Conservation (phyloP, 108 stramenopile species). For the Epithemia pelagica region DNA sequence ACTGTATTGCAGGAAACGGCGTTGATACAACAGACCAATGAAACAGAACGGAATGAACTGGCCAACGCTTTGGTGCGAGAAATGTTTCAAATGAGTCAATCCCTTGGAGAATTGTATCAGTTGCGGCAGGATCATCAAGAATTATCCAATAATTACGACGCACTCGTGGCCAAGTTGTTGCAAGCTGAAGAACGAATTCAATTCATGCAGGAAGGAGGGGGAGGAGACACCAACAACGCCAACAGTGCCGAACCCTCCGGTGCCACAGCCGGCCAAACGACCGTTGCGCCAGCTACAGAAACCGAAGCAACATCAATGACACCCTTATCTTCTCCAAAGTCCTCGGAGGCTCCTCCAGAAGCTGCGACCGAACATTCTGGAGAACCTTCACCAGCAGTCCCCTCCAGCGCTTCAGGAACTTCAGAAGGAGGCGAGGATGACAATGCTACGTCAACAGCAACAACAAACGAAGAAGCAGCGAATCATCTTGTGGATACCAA, state of each 20-base stretch:
- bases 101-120: conserved; percentile 25
- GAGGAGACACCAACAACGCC: background rate
- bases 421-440: background rate
- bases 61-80: conserved; percentile 40
- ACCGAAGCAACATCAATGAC: background rate
- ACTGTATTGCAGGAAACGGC: conserved; percentile 30
- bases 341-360: background rate
- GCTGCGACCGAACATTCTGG: background rate
- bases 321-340: background rate
- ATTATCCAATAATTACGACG: conserved; percentile 28
- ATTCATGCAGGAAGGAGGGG: conserved; percentile 9
- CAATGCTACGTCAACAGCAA: no score
- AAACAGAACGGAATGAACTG: conserved; percentile 15
- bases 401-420: background rate
- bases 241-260: background rate
- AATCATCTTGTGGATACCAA: background rate
- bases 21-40: conserved; percentile 18
- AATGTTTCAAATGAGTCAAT: conserved; percentile 27
- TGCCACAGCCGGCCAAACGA: background rate
- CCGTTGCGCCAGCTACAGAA: background rate
- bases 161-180: conserved; percentile 32
- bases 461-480: no score
- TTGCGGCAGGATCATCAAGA: conserved; percentile 33
- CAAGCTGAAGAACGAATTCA: conserved; percentile 37
- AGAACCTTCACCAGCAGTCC: background rate